Evolutionary conservation across 805 yeast species (phyloP), one percentile per base, ranked within the genome.

Genomic region (Starmerella vitae): DNA sequence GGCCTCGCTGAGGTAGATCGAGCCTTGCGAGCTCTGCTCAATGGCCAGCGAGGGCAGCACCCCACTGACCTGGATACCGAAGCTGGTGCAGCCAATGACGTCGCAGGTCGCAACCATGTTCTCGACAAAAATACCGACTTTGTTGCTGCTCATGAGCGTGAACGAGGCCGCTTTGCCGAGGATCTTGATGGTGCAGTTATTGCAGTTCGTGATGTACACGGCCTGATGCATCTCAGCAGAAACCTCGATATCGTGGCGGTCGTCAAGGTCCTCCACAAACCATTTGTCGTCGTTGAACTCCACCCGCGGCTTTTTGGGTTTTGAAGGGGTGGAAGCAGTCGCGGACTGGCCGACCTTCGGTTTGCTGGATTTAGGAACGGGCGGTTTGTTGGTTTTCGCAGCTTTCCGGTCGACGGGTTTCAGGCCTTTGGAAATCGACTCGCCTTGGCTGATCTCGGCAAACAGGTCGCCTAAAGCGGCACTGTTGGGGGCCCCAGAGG

Each of bases 371-470:
- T 74, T 66, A 2, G 73, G 61, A 9, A 65, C 69, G 53, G 94
- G 78, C 25, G 54, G 54, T 51, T 86, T 66, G 34, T 66, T 76
- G 59, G 85, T 83, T 62, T 84, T 85, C 61, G 84, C 94, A 18
- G 95, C 84, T 85, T 82, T 83, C 61, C 85, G 82, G 50, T 86
- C 96, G 29, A 88, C 96, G 58, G 88, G 88, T 58, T 79, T 84
- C 49, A 91, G 72, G 12, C 85, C 82, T 26, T 85, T 66, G 1
- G 97, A 86, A 53, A 91, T 78, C 33, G 62, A 64, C 49, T 76
- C 81, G 44, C 99, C 99, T 63, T 78, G 70, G 63, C 78, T 85
- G 48, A 91, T 66, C 49, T 81, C 93, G n/a, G 82, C 77, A 59
- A 91, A 91, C 12, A 91, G 94, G 2, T 97, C 97, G 49, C 67